Percentiles rank a stretch among this genome's conserved stretches.
These are phyloP conservation scores for Venturia pyrina DNA, from an alignment of 2,329 filamentous ascomycete genomes.

Conservation along the genomic window DNA sequence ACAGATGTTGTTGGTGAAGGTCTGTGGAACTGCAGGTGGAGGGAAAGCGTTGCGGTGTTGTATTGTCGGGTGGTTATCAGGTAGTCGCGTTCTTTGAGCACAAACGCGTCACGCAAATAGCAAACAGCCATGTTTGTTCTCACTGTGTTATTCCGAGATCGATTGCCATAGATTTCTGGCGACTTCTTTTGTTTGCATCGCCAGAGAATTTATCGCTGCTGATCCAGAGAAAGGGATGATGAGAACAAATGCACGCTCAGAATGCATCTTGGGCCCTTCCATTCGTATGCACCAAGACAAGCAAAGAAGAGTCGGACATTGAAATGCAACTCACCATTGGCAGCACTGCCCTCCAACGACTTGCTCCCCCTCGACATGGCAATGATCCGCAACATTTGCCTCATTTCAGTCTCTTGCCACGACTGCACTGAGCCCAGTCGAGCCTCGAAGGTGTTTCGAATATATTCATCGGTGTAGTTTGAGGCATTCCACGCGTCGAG, in stretches of 20 bases:
- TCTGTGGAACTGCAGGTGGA: background rate
- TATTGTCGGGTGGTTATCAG: background rate
- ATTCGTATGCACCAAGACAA: background rate
- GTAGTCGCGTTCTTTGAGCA: background rate
- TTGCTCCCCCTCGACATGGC: slow-evolving; percentile 48
- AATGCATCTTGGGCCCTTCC: background rate
- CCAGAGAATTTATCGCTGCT: background rate
- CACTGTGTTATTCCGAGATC: background rate
- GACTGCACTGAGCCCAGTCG: slow-evolving; percentile 46
- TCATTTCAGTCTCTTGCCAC: slow-evolving; percentile 44
- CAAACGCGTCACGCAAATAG: background rate
- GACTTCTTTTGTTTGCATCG: background rate
- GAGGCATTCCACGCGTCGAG: slow-evolving; percentile 35
- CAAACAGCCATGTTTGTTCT: background rate
- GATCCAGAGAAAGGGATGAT: background rate
- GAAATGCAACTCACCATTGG: slow-evolving; percentile 34
- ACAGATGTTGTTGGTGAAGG: background rate
- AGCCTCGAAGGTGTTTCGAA: slow-evolving; percentile 52
- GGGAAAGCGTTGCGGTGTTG: background rate
- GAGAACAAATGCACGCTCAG: too few species aligned
- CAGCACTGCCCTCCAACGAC: slow-evolving; percentile 47
- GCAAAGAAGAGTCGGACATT: background rate
- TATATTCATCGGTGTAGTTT: slow-evolving; percentile 45
- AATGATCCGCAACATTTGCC: slow-evolving; percentile 48
- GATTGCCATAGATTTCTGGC: background rate